Base-by-base conservation (phyloP, 345 rosid species). In the Aquilaria sinensis region DNA sequence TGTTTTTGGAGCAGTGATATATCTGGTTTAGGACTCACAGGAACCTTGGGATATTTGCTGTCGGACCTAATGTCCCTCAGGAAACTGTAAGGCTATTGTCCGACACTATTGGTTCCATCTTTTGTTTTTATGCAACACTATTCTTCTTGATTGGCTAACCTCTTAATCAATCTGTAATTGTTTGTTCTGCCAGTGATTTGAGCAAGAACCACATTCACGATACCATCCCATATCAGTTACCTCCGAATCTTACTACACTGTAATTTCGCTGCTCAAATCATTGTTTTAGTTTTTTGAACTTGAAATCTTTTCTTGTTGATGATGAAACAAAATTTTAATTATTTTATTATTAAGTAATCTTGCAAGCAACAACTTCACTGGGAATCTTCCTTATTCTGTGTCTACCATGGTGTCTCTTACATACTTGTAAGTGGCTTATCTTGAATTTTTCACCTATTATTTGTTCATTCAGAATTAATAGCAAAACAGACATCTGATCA, bases 221-320 rank as follows among this genome's bases (percentile, higher is more conserved):
- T 30, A 64, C 84, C 67, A 77, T 95, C 62, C 98, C 99, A 13
- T 95, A 89, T 70, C 99, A 95, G 73, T 62, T 95, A 66, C 99
- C 99, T 3, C 96, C 94, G 4, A 95, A 91, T 79, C 90, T 95
- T 78, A 89, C 99, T 11, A 85, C 84, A 90, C 67, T 91, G 99
- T 95, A 95, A 85, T 68, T 54, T 71, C 49, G 43, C 37, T 32
- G 31, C 60, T 56, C 16, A n/a, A 41, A 56, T 65, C 53, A 37
- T 43, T 57, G 33, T 32, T 67, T 57, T 53, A 43, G 41, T 4
- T 37, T 37, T 16, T 37, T 37, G 43, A 37, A 37, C 5, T 37
- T 37, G 37, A 15, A 41, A 10, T 66, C 5, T 60, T 67, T 57
- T 47, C 10, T 47, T 16, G 60, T 57, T 68, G 58, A 43, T 57